These are phyloP conservation scores for Alternaria postmessia DNA, from an alignment of 2,329 filamentous ascomycete genomes.

Conservation along the genomic window DNA sequence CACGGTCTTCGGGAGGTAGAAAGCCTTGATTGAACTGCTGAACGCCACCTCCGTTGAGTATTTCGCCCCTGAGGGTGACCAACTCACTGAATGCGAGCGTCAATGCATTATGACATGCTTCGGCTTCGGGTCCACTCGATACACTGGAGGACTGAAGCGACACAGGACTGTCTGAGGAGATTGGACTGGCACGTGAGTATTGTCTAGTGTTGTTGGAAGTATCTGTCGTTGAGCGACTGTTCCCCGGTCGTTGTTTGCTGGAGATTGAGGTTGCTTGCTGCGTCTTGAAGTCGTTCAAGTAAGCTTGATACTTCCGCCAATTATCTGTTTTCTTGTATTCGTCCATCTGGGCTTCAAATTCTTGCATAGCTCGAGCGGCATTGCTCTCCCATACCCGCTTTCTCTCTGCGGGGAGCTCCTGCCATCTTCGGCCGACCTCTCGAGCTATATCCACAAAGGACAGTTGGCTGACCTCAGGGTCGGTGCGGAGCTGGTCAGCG, in stretches of 20 bases:
- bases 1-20: constrained; percentile 41
- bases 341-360: constrained; percentile 51
- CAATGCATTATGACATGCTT: constrained; percentile 46
- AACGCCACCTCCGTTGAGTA: constrained; percentile 30
- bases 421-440: constrained; percentile 51
- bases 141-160: constrained; percentile 34
- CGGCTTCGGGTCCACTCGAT: constrained; percentile 32
- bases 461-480: constrained; percentile 45
- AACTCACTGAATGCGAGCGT: constrained; percentile 48
- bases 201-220: constrained; percentile 35
- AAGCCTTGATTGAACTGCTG: constrained; percentile 37
- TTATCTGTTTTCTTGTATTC: constrained; percentile 51
- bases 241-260: constrained; percentile 27
- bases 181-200: constrained; percentile 37
- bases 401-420: constrained; percentile 45
- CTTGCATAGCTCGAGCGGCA: constrained; percentile 49
- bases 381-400: constrained; percentile 51
- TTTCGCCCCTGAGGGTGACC: constrained; percentile 41
- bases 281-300: constrained; percentile 46
- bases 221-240: constrained; percentile 34
- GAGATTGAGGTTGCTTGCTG: constrained; percentile 33
- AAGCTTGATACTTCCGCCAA: constrained; percentile 49
- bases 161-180: constrained; percentile 40
- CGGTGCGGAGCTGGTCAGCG: constrained; percentile 49
- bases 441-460: constrained; percentile 52